Conservation (phyloP, 2,329 filamentous ascomycete species). For the Aspergillus bombycis region DNA sequence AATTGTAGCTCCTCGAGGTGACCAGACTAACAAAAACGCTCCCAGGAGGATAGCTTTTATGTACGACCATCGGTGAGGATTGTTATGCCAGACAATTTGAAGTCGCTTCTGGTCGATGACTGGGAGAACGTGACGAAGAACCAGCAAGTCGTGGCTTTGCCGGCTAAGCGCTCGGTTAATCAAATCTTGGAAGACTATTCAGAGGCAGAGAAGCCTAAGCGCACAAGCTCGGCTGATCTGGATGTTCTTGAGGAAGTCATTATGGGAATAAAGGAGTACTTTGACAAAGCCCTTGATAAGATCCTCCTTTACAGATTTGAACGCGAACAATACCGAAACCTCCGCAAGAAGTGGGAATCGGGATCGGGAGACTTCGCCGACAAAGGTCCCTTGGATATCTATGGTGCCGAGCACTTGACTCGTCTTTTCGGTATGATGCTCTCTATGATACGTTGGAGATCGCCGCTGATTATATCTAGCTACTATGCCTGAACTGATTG, state of each 20-base stretch:
- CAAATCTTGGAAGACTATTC: slow-evolving; percentile 81
- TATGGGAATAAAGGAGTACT: slow-evolving; percentile 86
- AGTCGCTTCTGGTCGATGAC: slow-evolving; percentile 92
- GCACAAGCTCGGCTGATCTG: slow-evolving; percentile 66
- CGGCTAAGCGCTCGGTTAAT: slow-evolving; percentile 73
- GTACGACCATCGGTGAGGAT: slow-evolving; percentile 83
- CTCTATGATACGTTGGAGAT: slow-evolving; percentile 1
- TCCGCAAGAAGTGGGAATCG: slow-evolving; percentile 70
- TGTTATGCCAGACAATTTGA: slow-evolving; percentile 83
- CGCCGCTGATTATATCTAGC: slow-evolving; percentile 56
- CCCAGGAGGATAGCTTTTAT: slow-evolving; percentile 85
- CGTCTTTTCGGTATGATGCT: slow-evolving; percentile 76
- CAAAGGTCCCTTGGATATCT: slow-evolving; percentile 77
- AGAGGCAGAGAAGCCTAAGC: slow-evolving; percentile 68
- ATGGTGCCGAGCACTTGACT: slow-evolving; percentile 89
- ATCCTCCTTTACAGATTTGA: slow-evolving; percentile 95
- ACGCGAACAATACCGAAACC: slow-evolving; percentile 80
- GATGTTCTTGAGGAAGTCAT: slow-evolving; percentile 91
- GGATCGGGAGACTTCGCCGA: slow-evolving; percentile 66
- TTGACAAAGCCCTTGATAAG: slow-evolving; percentile 84
- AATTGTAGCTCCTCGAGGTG: not conserved
- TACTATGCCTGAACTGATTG: slow-evolving; percentile 86
- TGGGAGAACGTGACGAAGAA: slow-evolving; percentile 99
- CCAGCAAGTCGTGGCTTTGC: slow-evolving; percentile 82
- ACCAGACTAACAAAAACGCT: not conserved